A percentile compares a stretch with the other conserved stretches of the same genome.
phyloP scores from a whole-genome alignment of 768 basidiomycete genomes.

The Tubosaeta sp. region DNA sequence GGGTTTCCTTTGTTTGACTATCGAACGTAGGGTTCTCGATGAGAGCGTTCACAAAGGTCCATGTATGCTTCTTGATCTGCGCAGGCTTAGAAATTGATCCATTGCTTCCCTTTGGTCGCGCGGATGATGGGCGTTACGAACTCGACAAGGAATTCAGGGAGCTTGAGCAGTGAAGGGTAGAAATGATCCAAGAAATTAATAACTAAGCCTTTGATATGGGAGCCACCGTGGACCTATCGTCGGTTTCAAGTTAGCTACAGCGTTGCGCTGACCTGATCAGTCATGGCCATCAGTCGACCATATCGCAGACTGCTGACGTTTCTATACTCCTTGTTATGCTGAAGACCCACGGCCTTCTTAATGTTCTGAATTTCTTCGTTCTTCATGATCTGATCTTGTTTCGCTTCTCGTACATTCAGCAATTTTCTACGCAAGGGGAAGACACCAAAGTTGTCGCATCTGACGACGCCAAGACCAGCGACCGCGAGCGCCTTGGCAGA shows the following conservation, averaged over 20 bases:
- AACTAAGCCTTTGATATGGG: constrained; percentile 99
- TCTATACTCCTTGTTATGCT: constrained; percentile 88
- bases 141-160: constrained; percentile 92
- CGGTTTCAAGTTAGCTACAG: neutral
- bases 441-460: constrained; percentile 95
- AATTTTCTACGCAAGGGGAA: constrained; percentile 97
- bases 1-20: constrained; percentile 96
- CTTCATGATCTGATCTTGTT: constrained; percentile 95
- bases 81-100: constrained; percentile 88
- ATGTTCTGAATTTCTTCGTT: constrained; percentile 96
- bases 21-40: constrained; percentile 99
- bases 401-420: constrained; percentile 95
- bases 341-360: constrained; percentile 96
- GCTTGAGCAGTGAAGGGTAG: constrained; percentile 87
- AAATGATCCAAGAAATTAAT: constrained; percentile 98
- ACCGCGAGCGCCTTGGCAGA: constrained; percentile 97
- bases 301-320: constrained; percentile 71
- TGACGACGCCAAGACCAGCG: constrained; percentile 90
- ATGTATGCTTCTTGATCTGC: constrained; percentile 97
- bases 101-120: constrained; percentile 76
- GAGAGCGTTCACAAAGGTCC: constrained; percentile 93
- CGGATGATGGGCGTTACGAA: constrained; percentile 98
- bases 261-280: constrained; percentile 74
- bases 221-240: constrained; percentile 93
- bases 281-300: constrained; percentile 98